A percentile compares a stretch with the other conserved stretches of the same genome.
Conservation (phyloP, 495 filamentous ascomycete species). For the Aspergillus nidulans region DNA sequence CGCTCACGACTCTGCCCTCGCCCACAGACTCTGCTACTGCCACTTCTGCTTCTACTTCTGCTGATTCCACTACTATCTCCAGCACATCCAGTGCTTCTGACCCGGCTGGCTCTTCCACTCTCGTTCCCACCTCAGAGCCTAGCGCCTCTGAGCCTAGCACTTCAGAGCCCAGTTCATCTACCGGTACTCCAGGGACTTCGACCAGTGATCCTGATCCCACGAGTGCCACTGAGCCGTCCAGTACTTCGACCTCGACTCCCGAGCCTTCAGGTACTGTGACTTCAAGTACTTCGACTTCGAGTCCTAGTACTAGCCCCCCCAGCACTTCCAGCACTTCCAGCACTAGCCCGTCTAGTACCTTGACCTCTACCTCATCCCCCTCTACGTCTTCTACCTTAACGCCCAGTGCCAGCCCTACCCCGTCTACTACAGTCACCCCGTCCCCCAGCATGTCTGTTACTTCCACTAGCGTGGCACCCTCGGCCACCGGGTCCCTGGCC, state of each 20-base stretch:
- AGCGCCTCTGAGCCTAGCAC: not conserved
- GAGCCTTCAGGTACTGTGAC: not conserved
- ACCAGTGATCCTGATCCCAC: not conserved
- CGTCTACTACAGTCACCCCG: slow-evolving; percentile 10
- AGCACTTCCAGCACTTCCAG: slow-evolving; percentile 2
- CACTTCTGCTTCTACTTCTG: slow-evolving; percentile 3
- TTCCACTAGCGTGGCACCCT: slow-evolving; percentile 2
- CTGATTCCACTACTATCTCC: slow-evolving; percentile 3
- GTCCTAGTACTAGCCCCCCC: slow-evolving; percentile 9
- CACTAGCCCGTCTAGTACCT: slow-evolving; percentile 11
- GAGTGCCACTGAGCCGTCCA: not conserved
- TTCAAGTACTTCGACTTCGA: slow-evolving; percentile 2
- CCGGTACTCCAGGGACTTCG: no score
- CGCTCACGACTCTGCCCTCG: not conserved
- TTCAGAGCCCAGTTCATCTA: not conserved
- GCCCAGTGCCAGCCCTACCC: not conserved
- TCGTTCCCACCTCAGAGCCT: not conserved
- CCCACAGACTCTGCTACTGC: no score
- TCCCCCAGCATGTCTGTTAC: slow-evolving; percentile 18
- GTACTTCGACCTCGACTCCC: slow-evolving; percentile 13
- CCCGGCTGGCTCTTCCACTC: not conserved
- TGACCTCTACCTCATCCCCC: slow-evolving; percentile 10
- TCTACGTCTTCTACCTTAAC: slow-evolving; percentile 14
- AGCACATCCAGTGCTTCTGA: not conserved
- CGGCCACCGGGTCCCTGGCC: slow-evolving; percentile 26